Evolutionary conservation across 495 filamentous ascomycete species (phyloP), one percentile per base, ranked within the genome.

Genomic region (Penicillium desertorum): DNA sequence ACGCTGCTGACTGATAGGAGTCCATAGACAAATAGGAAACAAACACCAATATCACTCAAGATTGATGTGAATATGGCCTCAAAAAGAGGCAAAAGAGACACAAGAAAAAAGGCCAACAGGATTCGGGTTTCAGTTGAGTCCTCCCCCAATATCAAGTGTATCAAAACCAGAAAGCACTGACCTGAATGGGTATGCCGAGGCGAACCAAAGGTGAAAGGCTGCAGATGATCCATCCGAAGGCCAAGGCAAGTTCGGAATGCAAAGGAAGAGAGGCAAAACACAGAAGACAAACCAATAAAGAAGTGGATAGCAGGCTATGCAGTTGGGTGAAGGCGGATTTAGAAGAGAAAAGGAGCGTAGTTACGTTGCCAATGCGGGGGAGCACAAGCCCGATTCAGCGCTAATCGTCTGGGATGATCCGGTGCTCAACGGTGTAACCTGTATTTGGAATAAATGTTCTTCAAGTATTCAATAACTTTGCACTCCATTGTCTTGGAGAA

Each of bases 181-280:
- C 69, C 69, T 70, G 65, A 60, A 66, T 56, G 48, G 50, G 66
- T 59, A 64, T 56, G 39, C 41, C 48, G 57, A 67, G 36, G 23
- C 22, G 57, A 54, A 56, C 56, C 52, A 25, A 59, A 61, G 37
- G 57, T 61, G 44, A 61, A 67, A n/a, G 62, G 50, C 54, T 64
- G 66, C 54, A 62, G 61, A 53, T 66, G 58, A 54, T 70, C 67
- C 67, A 70, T 68, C 62, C 66, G 59, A 60, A 58, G 60, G 56
- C 61, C 59, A 62, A 50, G 54, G 54, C 30, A 47, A 44, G 23
- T 36, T 29, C 30, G 45, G 45, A 23, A 37, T 47, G 27, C 20
- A 29, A 30, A 45, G 45, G 48, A 32, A 34, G 16, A 46, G 51
- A 54, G 59, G 50, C 44, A 43, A 49, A 48, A 45, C 7, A 61